Conservation (phyloP, 2,329 filamentous ascomycete genomes). For the Plenodomus tracheiphilus region DNA sequence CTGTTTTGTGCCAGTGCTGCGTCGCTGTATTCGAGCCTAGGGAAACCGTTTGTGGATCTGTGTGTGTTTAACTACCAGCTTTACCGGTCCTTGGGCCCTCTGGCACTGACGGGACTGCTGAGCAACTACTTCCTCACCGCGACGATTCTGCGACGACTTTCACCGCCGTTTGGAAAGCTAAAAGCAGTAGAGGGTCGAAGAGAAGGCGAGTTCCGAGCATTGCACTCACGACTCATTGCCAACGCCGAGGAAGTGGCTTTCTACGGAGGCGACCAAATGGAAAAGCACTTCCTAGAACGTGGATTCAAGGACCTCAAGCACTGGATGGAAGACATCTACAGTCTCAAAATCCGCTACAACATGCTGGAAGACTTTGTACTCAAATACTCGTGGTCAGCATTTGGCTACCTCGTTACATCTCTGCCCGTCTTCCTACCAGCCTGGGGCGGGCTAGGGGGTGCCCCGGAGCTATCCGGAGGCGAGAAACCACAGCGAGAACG, state of each 20-base stretch:
- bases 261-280: conserved; percentile 93
- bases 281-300: conserved; percentile 87
- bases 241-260: conserved; percentile 98
- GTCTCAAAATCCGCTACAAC: conserved; percentile 96
- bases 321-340: conserved; percentile 99
- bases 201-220: conserved; percentile 89
- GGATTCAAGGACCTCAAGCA: conserved; percentile 91
- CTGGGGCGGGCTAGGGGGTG: conserved; percentile 83
- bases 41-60: conserved; percentile 97
- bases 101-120: conserved; percentile 82
- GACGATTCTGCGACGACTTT: conserved; percentile 82
- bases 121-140: conserved; percentile 95
- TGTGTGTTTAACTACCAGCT: conserved; percentile 98
- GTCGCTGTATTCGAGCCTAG: conserved; percentile 90
- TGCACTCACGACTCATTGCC: conserved; percentile 89
- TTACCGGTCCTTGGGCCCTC: conserved; percentile 84
- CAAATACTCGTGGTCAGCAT: conserved; percentile 98
- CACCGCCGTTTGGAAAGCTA: conserved; percentile 93
- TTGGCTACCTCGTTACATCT: conserved; percentile 91
- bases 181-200: conserved; percentile 94
- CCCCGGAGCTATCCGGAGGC: conserved; percentile 62
- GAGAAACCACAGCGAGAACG: conserved; percentile 68
- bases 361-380: conserved; percentile 98
- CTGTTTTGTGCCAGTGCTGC: conserved; percentile 93
- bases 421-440: conserved; percentile 92